These are phyloP conservation scores for Kalanchoe fedtschenkoi DNA, from an alignment of 164 flowering plant species.

Conservation along the genomic window DNA sequence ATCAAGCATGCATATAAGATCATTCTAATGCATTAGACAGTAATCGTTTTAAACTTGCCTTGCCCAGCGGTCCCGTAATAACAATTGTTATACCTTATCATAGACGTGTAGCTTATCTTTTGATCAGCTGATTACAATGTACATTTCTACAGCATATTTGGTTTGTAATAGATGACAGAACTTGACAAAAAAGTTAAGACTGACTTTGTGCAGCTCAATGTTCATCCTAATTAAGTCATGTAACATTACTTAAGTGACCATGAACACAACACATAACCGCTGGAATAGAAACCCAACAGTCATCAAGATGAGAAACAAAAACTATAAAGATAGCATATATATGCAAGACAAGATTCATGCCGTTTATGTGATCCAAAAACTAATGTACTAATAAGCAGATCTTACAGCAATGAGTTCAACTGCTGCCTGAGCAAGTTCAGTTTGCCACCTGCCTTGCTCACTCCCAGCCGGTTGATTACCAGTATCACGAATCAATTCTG, in stretches of 20 bases:
- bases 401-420: constrained; percentile 93
- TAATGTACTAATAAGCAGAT: not conserved
- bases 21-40: not conserved
- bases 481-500: constrained; percentile 87
- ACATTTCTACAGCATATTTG: no score
- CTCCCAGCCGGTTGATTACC: constrained; percentile 67
- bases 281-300: no score
- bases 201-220: not conserved
- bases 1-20: not conserved
- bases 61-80: no score
- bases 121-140: not conserved
- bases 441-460: constrained; percentile 91
- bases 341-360: not conserved
- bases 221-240: not conserved
- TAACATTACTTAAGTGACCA: not conserved
- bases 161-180: not conserved
- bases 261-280: no score
- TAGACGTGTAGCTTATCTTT: no score
- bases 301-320: no score
- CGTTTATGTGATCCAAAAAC: not conserved
- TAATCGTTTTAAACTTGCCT: not conserved
- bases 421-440: constrained; percentile 88
- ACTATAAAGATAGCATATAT: not conserved
- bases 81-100: no score
- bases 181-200: not conserved